A percentile compares a stretch with the other conserved stretches of the same genome.
phyloP scores from a whole-genome alignment of 148 eudicot species.

The Rhododendron molle region DNA sequence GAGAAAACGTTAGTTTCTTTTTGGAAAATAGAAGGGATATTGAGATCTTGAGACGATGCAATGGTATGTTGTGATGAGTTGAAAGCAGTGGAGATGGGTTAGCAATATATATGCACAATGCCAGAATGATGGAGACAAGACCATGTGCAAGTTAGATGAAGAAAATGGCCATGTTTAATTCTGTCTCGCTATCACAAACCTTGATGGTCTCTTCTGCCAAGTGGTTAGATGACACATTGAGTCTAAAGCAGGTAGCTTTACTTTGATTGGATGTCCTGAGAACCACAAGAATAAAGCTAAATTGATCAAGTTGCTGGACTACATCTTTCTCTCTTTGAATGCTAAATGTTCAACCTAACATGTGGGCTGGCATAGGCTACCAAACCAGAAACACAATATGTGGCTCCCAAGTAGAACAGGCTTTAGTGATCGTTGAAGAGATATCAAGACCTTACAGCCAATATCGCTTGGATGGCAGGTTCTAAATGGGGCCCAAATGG shows the following conservation, averaged over 20 bases:
- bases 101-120: slow-evolving; percentile 6
- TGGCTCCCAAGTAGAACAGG: background rate
- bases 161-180: slow-evolving; percentile 3
- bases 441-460: background rate
- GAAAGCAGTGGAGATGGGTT: background rate
- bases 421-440: background rate
- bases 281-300: background rate
- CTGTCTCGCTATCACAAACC: background rate
- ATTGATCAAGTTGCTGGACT: background rate
- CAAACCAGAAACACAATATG: background rate
- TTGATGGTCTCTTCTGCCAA: background rate
- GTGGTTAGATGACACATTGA: background rate
- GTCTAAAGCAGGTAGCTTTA: background rate
- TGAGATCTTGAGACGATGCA: background rate
- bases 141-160: slow-evolving; percentile 10
- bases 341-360: slow-evolving; percentile 3
- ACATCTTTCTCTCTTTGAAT: background rate
- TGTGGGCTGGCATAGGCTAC: background rate
- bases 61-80: background rate
- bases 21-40: background rate
- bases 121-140: background rate
- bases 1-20: background rate
- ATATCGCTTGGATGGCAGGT: background rate
- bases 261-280: background rate
- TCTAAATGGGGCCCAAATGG: background rate